These are phyloP conservation scores for Bryoerythrophyllum caledonicum DNA, from an alignment of 225 moss, liverwort and hornwort genomes.

Conservation along the genomic window DNA sequence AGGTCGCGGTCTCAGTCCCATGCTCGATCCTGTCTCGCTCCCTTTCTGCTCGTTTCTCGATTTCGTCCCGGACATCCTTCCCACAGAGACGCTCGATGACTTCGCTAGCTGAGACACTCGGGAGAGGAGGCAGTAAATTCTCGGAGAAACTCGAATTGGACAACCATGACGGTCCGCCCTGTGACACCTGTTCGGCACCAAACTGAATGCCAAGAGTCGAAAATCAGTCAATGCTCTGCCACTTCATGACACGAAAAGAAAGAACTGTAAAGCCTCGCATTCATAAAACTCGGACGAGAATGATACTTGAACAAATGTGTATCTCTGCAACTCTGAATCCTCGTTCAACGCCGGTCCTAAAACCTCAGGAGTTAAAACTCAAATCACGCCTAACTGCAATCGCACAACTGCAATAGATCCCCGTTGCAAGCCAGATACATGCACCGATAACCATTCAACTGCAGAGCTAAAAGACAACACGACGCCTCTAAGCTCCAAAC, in stretches of 20 bases:
- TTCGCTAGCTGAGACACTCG: conserved; percentile 36
- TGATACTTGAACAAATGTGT: neutral
- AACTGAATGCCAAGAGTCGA: conserved; percentile 26
- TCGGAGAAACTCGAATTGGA: conserved; percentile 81
- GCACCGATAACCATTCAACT: neutral
- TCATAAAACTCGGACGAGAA: conserved; percentile 12
- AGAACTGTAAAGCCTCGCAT: conserved; percentile 2
- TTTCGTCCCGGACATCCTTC: conserved; percentile 28
- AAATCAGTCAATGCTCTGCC: conserved; percentile 7
- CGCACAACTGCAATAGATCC: neutral
- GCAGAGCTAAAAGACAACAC: neutral
- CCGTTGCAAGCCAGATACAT: neutral
- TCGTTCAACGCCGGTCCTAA: too few species aligned
- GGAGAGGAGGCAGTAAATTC: conserved; percentile 53
- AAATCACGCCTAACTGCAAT: neutral
- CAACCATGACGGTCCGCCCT: conserved; percentile 53
- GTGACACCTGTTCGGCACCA: conserved; percentile 28
- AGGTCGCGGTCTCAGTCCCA: conserved; percentile 28
- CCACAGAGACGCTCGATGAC: conserved; percentile 33
- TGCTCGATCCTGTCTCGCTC: conserved; percentile 25
- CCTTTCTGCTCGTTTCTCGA: conserved; percentile 26
- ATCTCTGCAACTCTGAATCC: neutral
- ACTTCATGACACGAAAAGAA: neutral
- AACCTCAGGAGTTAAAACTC: neutral
- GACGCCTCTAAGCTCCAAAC: neutral